Conservation (phyloP, 73 alveolate genomes). For the Blepharisma stoltei region DNA sequence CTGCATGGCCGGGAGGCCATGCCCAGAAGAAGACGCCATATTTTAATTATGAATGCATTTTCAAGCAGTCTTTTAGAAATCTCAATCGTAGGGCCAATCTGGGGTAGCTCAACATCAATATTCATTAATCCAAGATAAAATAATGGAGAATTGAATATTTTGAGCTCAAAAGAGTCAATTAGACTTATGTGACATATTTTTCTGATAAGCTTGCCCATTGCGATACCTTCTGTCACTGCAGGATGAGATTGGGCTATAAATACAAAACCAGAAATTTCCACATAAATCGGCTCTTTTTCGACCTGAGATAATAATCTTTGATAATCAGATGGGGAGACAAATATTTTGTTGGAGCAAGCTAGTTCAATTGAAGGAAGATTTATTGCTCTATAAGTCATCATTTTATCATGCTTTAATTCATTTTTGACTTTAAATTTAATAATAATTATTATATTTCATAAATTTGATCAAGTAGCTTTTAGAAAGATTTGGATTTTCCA, state of each 20-base stretch:
- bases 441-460: no score
- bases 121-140: neutral
- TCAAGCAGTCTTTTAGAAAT: constrained; percentile 4
- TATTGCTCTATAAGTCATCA: neutral
- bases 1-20: no score
- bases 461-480: no score
- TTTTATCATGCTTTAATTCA: no score
- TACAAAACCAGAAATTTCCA: neutral
- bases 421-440: no score
- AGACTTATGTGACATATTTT: neutral
- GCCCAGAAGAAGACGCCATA: no score
- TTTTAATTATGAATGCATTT: neutral
- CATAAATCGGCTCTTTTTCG: constrained; percentile 21
- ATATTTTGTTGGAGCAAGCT: constrained; percentile 46
- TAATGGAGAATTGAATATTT: neutral
- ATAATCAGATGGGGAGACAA: constrained; percentile 28
- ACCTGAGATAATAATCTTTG: neutral
- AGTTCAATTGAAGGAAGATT: constrained; percentile 24
- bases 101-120: neutral
- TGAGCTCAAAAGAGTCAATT: neutral
- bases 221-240: constrained; percentile 13
- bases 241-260: neutral
- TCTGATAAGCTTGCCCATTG: neutral
- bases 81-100: neutral
- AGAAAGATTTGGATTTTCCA: no score